Evolutionary conservation across 495 filamentous ascomycete species (phyloP).

Genomic region (Podospora tetraspora): DNA sequence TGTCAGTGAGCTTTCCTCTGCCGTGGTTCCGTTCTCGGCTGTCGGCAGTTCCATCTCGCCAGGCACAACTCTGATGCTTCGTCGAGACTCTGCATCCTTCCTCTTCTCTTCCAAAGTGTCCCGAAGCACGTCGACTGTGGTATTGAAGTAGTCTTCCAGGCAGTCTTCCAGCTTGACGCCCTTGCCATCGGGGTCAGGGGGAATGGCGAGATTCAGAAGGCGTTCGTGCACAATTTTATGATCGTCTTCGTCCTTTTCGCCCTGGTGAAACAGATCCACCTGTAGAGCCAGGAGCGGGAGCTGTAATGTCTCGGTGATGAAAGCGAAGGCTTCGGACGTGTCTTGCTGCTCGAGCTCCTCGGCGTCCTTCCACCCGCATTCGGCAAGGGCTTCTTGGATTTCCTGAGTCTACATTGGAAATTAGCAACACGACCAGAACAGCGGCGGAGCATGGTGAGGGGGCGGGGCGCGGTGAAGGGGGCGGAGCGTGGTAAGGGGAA

Average conservation of each 20-base stretch:
- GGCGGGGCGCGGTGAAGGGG: too few relatives aligned
- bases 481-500: too few relatives aligned
- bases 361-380: constrained; percentile 89
- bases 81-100: constrained; percentile 13
- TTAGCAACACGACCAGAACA: background rate
- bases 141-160: constrained; percentile 92
- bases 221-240: constrained; percentile 92
- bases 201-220: constrained; percentile 84
- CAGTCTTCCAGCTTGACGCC: constrained; percentile 79
- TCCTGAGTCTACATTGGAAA: constrained; percentile 63
- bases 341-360: constrained; percentile 75
- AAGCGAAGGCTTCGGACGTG: constrained; percentile 89
- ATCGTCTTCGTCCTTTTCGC: constrained; percentile 76
- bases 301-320: constrained; percentile 84
- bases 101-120: constrained; percentile 58
- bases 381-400: constrained; percentile 75
- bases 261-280: constrained; percentile 90
- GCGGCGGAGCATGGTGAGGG: background rate
- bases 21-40: background rate
- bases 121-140: constrained; percentile 81
- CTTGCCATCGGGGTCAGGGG: constrained; percentile 55
- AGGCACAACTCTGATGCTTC: constrained; percentile 34
- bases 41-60: constrained; percentile 28
- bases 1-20: background rate
- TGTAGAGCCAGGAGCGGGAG: constrained; percentile 86